phyloP scores from a whole-genome alignment of 106 monocot species.

The Allium fistulosum region DNA sequence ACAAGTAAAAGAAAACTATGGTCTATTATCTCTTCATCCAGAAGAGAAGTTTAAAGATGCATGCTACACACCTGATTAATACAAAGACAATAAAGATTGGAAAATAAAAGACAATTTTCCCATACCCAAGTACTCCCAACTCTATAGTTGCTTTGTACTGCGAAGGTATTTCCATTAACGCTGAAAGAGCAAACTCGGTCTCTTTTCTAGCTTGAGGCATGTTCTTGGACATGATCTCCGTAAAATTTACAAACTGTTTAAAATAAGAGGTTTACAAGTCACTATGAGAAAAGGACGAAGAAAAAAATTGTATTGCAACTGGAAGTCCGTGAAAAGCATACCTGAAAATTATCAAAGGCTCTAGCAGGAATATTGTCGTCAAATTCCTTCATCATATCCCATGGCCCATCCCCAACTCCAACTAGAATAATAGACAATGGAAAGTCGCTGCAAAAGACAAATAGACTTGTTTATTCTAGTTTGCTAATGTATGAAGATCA shows the following conservation, averaged over 20 bases:
- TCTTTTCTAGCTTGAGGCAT: conserved; percentile 56
- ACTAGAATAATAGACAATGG: conserved; percentile 89
- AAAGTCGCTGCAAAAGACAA: conserved; percentile 50
- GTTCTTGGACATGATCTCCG: conserved; percentile 78
- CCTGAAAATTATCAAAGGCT: conserved; percentile 93
- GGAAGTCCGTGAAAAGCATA: conserved; percentile 2
- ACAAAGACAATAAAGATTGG: too few species aligned
- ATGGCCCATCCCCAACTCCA: conserved; percentile 97
- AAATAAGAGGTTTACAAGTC: conserved; percentile 1
- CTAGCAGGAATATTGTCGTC: conserved; percentile 91
- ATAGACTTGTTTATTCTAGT: too few species aligned
- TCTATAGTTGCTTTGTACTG: conserved; percentile 91
- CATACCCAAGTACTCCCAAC: conserved; percentile 76
- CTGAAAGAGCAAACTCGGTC: conserved; percentile 73
- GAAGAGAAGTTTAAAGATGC: too few species aligned
- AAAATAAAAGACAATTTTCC: not conserved
- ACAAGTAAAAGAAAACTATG: too few species aligned
- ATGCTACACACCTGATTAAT: too few species aligned
- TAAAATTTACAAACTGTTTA: conserved; percentile 89
- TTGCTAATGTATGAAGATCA: too few species aligned
- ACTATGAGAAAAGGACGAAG: not conserved
- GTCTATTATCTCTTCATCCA: too few species aligned
- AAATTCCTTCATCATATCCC: conserved; percentile 96
- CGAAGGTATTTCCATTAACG: conserved; percentile 87
- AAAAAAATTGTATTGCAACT: not conserved